Evolutionary conservation across 2,329 filamentous ascomycete species (phyloP).

Genomic region (Calonectria pseudoturangicola): DNA sequence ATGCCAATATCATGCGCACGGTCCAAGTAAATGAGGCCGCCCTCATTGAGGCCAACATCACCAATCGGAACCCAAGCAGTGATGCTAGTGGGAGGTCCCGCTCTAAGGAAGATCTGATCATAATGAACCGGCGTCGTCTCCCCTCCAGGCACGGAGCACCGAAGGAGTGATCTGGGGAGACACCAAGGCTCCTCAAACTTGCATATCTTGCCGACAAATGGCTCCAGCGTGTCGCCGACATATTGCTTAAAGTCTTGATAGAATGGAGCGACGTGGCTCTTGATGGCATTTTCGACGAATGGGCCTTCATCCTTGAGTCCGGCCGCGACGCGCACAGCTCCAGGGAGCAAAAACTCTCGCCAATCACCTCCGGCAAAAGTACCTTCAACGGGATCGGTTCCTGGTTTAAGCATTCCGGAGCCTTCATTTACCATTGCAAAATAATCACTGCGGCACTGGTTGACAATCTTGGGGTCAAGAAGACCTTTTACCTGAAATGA

Average conservation of each 20-base stretch:
- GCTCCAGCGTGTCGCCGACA: constrained; percentile 62
- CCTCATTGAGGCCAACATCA: constrained; percentile 70
- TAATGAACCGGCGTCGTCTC: constrained; percentile 76
- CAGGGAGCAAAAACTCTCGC: constrained; percentile 25
- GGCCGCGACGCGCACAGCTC: not conserved
- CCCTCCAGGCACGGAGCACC: constrained; percentile 69
- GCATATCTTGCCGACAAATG: constrained; percentile 69
- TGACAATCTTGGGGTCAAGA: constrained; percentile 70
- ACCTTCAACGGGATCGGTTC: constrained; percentile 69
- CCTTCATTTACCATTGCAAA: constrained; percentile 69
- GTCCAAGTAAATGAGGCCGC: constrained; percentile 76
- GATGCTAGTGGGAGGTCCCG: constrained; percentile 72
- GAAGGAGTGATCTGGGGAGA: constrained; percentile 38
- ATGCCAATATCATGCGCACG: constrained; percentile 26
- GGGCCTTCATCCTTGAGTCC: constrained; percentile 24
- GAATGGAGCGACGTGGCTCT: constrained; percentile 70
- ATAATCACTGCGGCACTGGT: constrained; percentile 69
- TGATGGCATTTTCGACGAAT: constrained; percentile 64
- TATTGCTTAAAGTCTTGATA: constrained; percentile 71
- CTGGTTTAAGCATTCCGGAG: constrained; percentile 73
- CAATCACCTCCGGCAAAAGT: constrained; percentile 61
- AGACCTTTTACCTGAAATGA: constrained; percentile 72
- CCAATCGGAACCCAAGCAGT: constrained; percentile 76
- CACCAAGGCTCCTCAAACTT: constrained; percentile 68
- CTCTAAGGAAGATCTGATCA: constrained; percentile 73